Percentiles rank a stretch among this genome's conserved stretches.
Conservation (phyloP, 176 grass and related monocot species). For the Juncus effusus region DNA sequence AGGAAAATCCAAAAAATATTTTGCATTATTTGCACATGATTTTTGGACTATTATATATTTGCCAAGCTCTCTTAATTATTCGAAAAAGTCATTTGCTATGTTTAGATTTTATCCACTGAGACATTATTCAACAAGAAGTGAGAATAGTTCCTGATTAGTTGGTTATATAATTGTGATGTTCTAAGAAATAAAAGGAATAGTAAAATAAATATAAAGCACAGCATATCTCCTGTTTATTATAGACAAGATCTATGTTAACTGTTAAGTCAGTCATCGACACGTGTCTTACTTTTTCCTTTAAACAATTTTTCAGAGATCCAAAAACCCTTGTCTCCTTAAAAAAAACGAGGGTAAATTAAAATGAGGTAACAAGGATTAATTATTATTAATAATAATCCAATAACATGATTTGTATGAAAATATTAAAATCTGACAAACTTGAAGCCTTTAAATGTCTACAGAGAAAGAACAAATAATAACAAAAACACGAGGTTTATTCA, state of each 20-base stretch:
- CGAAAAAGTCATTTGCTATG: too few species aligned
- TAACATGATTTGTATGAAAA: slow-evolving; percentile 13
- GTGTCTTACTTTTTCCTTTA: slow-evolving; percentile 5
- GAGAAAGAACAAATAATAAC: slow-evolving; percentile 9
- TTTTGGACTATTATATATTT: neutral
- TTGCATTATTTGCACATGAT: slow-evolving; percentile 6
- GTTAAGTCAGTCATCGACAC: neutral
- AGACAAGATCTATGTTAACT: slow-evolving; percentile 5
- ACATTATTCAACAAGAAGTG: too few species aligned
- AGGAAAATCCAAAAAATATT: slow-evolving; percentile 13
- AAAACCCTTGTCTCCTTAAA: neutral
- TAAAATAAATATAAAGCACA: too few species aligned
- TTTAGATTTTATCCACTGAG: too few species aligned
- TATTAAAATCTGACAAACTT: slow-evolving; percentile 13
- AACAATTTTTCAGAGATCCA: neutral
- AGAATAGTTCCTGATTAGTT: too few species aligned
- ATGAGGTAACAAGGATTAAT: neutral
- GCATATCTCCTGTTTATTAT: neutral
- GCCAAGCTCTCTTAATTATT: too few species aligned
- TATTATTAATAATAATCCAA: slow-evolving; percentile 3
- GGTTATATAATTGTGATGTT: too few species aligned
- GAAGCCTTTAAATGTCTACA: slow-evolving; percentile 12
- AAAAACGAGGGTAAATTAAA: neutral
- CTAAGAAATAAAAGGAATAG: too few species aligned
- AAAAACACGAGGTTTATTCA: slow-evolving; percentile 14